Conservation (phyloP, 2,329 filamentous ascomycete genomes). For the Fusarium newnesense region DNA sequence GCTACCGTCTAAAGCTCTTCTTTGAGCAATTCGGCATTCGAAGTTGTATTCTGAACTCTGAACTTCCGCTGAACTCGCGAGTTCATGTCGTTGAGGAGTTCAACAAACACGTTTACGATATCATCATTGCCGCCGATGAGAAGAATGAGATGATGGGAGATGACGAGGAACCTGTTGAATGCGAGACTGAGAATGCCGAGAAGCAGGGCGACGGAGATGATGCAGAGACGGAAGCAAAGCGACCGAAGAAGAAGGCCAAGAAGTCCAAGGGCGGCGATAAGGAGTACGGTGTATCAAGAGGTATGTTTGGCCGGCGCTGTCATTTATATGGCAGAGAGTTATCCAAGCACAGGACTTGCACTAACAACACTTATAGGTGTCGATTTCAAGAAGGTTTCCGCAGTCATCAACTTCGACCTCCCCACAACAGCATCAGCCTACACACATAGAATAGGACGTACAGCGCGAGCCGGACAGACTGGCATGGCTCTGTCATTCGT, state of each 20-base stretch:
- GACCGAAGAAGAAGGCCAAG: slow-evolving; percentile 53
- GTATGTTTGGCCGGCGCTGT: slow-evolving; percentile 50
- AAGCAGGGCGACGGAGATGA: slow-evolving; percentile 27
- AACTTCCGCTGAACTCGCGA: slow-evolving; percentile 90
- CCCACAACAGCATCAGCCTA: slow-evolving; percentile 90
- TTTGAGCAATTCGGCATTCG: slow-evolving; percentile 97
- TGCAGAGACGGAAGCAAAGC: slow-evolving; percentile 47
- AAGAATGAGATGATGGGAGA: slow-evolving; percentile 84
- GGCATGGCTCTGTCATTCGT: slow-evolving; percentile 98
- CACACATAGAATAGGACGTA: slow-evolving; percentile 95
- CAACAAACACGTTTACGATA: slow-evolving; percentile 96
- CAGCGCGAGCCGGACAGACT: slow-evolving; percentile 87
- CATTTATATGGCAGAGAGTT: background rate
- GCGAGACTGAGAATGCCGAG: slow-evolving; percentile 46
- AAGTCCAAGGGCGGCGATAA: slow-evolving; percentile 74
- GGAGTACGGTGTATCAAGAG: slow-evolving; percentile 94
- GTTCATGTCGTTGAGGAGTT: slow-evolving; percentile 97
- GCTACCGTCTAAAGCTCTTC: slow-evolving; percentile 93
- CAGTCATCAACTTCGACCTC: slow-evolving; percentile 97
- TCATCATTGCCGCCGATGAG: slow-evolving; percentile 96
- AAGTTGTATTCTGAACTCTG: slow-evolving; percentile 92
- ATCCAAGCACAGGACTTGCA: background rate
- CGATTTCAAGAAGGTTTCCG: slow-evolving; percentile 94
- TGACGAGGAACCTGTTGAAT: slow-evolving; percentile 59
- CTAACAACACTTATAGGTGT: slow-evolving; percentile 60